phyloP scores from a whole-genome alignment of 768 basidiomycete genomes.

The Termitomyces sp. region DNA sequence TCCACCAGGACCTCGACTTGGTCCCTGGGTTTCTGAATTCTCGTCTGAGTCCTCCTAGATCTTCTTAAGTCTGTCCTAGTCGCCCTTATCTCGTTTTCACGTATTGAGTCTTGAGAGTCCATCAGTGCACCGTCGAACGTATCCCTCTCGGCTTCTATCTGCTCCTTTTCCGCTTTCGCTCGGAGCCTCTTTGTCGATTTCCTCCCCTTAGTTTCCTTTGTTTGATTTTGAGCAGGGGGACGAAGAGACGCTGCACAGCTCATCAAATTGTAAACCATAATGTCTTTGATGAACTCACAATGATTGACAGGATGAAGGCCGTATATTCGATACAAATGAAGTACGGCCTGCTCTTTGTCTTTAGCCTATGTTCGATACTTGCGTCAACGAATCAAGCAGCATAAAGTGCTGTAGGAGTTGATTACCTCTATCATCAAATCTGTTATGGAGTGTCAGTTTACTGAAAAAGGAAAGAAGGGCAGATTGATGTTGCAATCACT shows the following conservation, averaged over 20 bases:
- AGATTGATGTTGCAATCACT: constrained; percentile 18
- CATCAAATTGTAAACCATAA: background rate
- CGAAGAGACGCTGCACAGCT: constrained; percentile 36
- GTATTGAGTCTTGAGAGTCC: background rate
- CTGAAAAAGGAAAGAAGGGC: constrained; percentile 4
- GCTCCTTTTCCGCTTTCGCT: constrained; percentile 14
- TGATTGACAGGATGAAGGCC: constrained; percentile 60
- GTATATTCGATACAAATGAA: constrained; percentile 81
- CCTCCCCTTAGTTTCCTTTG: constrained; percentile 42
- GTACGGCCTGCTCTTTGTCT: constrained; percentile 91
- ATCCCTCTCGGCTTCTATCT: background rate
- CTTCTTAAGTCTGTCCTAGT: background rate
- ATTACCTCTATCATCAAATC: constrained; percentile 85
- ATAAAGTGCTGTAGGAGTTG: background rate
- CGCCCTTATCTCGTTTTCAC: background rate
- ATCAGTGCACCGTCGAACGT: background rate
- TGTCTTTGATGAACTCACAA: constrained; percentile 32
- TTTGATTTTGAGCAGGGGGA: constrained; percentile 37
- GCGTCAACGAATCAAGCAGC: background rate
- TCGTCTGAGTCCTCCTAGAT: background rate
- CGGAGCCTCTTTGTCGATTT: constrained; percentile 37
- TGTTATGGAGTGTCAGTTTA: constrained; percentile 19
- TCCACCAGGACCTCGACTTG: background rate
- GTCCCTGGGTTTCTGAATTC: background rate
- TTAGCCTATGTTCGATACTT: constrained; percentile 47